Percentiles rank a stretch among this genome's conserved stretches.
Conservation (phyloP, 2,329 filamentous ascomycete species). For the Alternaria triticina region DNA sequence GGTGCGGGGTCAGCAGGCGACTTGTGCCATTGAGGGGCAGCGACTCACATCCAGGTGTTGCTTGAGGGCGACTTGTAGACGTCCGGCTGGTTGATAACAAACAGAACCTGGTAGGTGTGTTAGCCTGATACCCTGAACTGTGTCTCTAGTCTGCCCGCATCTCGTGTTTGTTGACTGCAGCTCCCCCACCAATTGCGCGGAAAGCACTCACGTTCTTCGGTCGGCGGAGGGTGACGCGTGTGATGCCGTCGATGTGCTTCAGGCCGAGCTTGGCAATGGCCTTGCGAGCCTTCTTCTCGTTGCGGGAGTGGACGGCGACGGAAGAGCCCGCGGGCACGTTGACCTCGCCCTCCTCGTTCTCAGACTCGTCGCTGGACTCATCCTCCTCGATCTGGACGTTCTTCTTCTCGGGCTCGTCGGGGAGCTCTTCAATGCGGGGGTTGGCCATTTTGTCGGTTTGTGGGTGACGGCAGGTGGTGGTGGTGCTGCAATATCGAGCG, state of each 20-base stretch:
- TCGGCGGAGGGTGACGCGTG: conserved; percentile 94
- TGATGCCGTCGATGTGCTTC: conserved; percentile 96
- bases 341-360: conserved; percentile 73
- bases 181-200: conserved; percentile 23
- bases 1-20: conserved; percentile 33
- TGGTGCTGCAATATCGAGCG: conserved; percentile 19
- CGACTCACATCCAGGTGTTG: conserved; percentile 99
- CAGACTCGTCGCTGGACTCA: conserved; percentile 74
- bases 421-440: conserved; percentile 96
- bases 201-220: conserved; percentile 90
- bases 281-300: conserved; percentile 99
- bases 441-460: conserved; percentile 80
- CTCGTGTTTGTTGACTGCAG: conserved; percentile 9
- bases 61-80: conserved; percentile 99
- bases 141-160: conserved; percentile 5
- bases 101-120: conserved; percentile 75
- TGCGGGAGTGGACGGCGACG: conserved; percentile 94
- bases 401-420: conserved; percentile 84
- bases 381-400: conserved; percentile 76
- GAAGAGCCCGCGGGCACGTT: conserved; percentile 82
- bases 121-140: conserved; percentile 19
- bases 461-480: conserved; percentile 28
- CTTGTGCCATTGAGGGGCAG: conserved; percentile 8
- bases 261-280: conserved; percentile 98
- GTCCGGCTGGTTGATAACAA: conserved; percentile 99